Evolutionary conservation across 2,329 filamentous ascomycete genomes (phyloP).

Genomic region (Paecilomyces niveus): DNA sequence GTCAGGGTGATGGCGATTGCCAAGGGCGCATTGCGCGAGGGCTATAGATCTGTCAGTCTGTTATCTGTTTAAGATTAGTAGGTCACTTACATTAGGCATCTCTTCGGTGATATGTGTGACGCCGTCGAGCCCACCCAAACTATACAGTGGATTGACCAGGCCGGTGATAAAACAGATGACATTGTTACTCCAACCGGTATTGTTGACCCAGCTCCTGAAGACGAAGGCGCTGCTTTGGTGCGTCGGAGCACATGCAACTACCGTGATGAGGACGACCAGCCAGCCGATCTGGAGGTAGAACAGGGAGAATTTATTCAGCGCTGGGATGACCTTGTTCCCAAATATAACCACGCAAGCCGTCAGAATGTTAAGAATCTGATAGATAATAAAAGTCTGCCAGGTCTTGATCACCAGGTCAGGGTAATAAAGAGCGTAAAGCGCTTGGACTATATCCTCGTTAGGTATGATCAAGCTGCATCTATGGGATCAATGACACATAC

Average conservation of each 20-base stretch:
- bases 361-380: slow-evolving; percentile 33
- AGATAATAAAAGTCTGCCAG: slow-evolving; percentile 44
- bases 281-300: slow-evolving; percentile 43
- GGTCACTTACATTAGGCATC: slow-evolving; percentile 40
- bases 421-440: slow-evolving; percentile 36
- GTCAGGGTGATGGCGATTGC: slow-evolving; percentile 38
- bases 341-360: slow-evolving; percentile 42
- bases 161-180: slow-evolving; percentile 46
- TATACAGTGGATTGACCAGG: slow-evolving; percentile 43
- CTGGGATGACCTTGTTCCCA: slow-evolving; percentile 39
- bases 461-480: too few relatives aligned
- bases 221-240: slow-evolving; percentile 44
- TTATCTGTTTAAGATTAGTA: background rate
- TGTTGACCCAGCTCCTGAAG: slow-evolving; percentile 47
- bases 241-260: slow-evolving; percentile 40
- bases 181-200: slow-evolving; percentile 47
- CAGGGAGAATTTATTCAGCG: slow-evolving; percentile 39
- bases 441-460: too few relatives aligned
- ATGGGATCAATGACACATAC: slow-evolving; percentile 17
- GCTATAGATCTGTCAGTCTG: slow-evolving; percentile 25
- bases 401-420: slow-evolving; percentile 33
- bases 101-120: slow-evolving; percentile 47
- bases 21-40: slow-evolving; percentile 11
- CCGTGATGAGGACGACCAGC: slow-evolving; percentile 42
- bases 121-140: slow-evolving; percentile 42